Conservation (phyloP, 2,329 filamentous ascomycete species). For the Didymella lethalis region DNA sequence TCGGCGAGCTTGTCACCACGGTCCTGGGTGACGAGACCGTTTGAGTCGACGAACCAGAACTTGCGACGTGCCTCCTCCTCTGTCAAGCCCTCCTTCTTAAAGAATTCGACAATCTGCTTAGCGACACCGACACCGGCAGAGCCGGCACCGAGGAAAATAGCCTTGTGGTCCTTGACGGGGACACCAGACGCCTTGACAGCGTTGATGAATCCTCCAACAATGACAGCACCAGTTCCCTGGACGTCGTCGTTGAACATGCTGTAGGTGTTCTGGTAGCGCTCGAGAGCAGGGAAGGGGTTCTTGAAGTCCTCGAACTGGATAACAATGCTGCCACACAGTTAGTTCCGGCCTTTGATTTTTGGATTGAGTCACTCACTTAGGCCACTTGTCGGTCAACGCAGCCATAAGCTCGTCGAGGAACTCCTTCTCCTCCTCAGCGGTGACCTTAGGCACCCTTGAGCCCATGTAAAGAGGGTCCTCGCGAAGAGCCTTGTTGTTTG, state of each 20-base stretch:
- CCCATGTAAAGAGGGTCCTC: constrained; percentile 92
- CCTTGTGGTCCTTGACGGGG: constrained; percentile 85
- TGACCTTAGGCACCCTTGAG: constrained; percentile 81
- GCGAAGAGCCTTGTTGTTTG: constrained; percentile 68
- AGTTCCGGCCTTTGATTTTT: constrained; percentile 32
- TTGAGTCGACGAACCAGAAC: constrained; percentile 98
- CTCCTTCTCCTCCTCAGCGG: constrained; percentile 79
- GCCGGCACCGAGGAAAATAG: constrained; percentile 95
- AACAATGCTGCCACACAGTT: constrained; percentile 62
- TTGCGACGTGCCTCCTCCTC: constrained; percentile 87
- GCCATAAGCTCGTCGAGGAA: constrained; percentile 99
- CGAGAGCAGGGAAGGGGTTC: constrained; percentile 92
- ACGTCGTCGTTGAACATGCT: constrained; percentile 99
- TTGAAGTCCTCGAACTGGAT: constrained; percentile 99
- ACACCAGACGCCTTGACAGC: constrained; percentile 85
- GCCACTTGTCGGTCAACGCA: constrained; percentile 80
- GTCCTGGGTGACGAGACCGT: constrained; percentile 91
- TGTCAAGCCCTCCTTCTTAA: constrained; percentile 87
- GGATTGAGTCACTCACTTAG: constrained; percentile 59
- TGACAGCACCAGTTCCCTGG: constrained; percentile 95
- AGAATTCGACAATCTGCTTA: constrained; percentile 97
- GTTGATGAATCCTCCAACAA: constrained; percentile 80
- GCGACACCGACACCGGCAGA: constrained; percentile 96
- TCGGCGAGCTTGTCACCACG: constrained; percentile 92
- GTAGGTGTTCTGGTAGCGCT: constrained; percentile 86